Evolutionary conservation across 805 yeast genomes (phyloP), one percentile per base, ranked within the genome.

Genomic region (Vanderwaltozyma tropicalis): DNA sequence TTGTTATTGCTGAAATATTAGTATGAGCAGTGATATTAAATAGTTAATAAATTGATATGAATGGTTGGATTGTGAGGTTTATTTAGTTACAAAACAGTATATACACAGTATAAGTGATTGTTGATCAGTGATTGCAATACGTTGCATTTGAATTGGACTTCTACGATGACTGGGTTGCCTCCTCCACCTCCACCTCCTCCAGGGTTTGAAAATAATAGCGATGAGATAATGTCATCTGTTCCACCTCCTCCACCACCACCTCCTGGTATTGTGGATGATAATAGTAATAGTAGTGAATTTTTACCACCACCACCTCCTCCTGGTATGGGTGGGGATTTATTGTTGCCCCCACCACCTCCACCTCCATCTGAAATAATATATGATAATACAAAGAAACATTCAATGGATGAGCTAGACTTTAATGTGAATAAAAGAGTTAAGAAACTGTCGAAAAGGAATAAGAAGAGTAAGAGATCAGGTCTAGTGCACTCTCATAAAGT

Each of bases 401-500:
- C 5, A 4, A n/a, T 28, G 18, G 12, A 28, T 14, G 30, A 28
- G 7, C 4, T 17, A 5, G 5, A 5, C 13, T 11, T 11, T 5
- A 24, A 11, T 4, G 12, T 19, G 5, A 12, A 5, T n/a, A 33
- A 48, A 42, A 37, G 44, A 44, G 21, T 40, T 30, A 34, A 35
- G 35, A 17, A 26, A 18, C 16, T 28, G 34, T 7, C 15, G 6
- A 28, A 11, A 28, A n/a, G 5, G 18, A 7, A 11, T 24, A 24
- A 24, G 27, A 24, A 24, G n/a, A n/a, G 31, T 22, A 35, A 36
- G 38, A 55, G 37, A 48, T 56, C 41, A 26, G 69, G 79, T 12
- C 62, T 64, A 31, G 75, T 76, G 10, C 76, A 71, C 34, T 69
- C 81, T 0, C 70, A 69, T 10, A 83, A 83, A 52, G 70, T 77